Base-by-base conservation (phyloP, 441 rosid genomes). In the Omphalea diandra region DNA sequence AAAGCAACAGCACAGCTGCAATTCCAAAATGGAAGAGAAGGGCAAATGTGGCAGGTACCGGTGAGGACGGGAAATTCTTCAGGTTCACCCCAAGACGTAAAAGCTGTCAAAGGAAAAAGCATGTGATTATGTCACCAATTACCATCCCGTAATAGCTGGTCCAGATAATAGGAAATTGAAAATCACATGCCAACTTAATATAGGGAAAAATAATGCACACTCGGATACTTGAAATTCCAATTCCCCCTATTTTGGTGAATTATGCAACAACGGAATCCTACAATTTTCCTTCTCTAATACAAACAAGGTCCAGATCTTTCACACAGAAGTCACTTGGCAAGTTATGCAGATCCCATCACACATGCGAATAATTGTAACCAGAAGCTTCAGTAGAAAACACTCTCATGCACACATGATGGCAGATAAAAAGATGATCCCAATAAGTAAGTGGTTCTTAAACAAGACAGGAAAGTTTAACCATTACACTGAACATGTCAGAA, bases 1-100 rank as follows among this genome's bases (percentile, higher is more conserved):
- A 95, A 65, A 95, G 98, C 73, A 79, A 64, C 69, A 95, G 85
- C 76, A 95, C 94, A 46, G 96, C 88, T 66, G 87, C 98, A 50
- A 93, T 86, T 59, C 98, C 97, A 0, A 81, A 63, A 18, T 95
- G 99, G 90, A 95, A 93, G 69, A 95, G 90, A 60, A 78, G 27
- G 53, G 92, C 90, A 58, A 83, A 88, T 53, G 82, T 68, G 27
- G 92, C 92, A 77, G 96, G 86, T 27, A 81, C 75, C 22, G 83
- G 63, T 10, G 91, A 78, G 52, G 91, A 73, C 40, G 98, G 98
- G 80, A 95, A 93, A 75, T 83, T 93, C 87, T 93, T 93, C 71
- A 93, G 73, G 75, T 93, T 95, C 78, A 88, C 92, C 68, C 98
- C 97, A 76, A 90, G 56, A 27, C 79, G 73, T 49, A 77, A 61